Evolutionary conservation across 2,329 filamentous ascomycete species (phyloP), one percentile per base, ranked within the genome.

Genomic region (Alternaria consortialis): DNA sequence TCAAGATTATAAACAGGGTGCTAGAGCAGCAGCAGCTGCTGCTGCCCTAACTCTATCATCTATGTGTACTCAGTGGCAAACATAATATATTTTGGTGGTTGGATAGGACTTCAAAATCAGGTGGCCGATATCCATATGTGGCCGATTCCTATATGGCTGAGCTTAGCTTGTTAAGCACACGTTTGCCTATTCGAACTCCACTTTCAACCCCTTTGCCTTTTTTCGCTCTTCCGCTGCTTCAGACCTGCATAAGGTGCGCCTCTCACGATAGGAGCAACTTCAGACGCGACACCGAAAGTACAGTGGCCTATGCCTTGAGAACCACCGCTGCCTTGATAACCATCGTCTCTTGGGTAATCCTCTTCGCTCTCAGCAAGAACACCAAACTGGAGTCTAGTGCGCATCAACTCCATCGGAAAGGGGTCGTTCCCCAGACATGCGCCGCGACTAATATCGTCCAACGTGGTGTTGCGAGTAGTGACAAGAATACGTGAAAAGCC

Each of bases 351-450:
- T 44, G 66, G 48, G 17, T 70, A 69, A n/a, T 74, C 71, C 25
- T 75, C 72, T 11, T 52, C 64, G 1, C 69, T 66, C 4, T 77
- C 73, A 12, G 69, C 68, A 29, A 81, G 62, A 2, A 79, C 77
- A 7, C 78, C 79, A 46, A 81, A 80, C 37, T 75, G 70, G 9
- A 81, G 60, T 23, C 72, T 62, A 9, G 74, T 79, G 15, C 73
- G 64, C 71, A 78, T 74, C 6, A 80, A 67, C 51, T 79, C 78
- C 54, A 68, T 61, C 0, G 78, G 78, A 44, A 80, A 79, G 0
- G 79, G 79, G 44, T 80, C 76, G 15, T 79, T 79, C 0, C 78
- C 79, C 6, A 80, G 60, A 64, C 78, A 80, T 1, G 77, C 72
- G n/a, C 77, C 72, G 52, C 81, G 71, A 79, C 74, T 76, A 39